Base-by-base conservation (phyloP, 108 stramenopile genomes). In the Nitzschia sp. region DNA sequence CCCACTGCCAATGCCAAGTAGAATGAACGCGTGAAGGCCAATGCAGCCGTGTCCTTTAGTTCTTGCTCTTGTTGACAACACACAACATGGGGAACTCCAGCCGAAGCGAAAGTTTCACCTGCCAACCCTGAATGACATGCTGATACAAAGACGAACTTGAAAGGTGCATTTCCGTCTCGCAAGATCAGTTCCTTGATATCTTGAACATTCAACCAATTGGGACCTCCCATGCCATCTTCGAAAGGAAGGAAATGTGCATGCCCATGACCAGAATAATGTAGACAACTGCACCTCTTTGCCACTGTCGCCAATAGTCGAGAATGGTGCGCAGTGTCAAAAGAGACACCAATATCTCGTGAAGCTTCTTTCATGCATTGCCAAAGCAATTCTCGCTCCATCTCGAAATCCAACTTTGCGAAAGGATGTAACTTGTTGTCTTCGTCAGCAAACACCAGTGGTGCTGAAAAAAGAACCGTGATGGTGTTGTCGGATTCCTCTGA, bases 71-170 rank as follows among this genome's bases (percentile, higher is more conserved):
- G 77, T 57, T 80, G 85, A 42, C 95, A 92, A 51, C 92, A 93
- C 19, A 97, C 95, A n/a, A 97, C 96, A 73, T 97, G 96, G 11
- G 91, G 88, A 21, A 96, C 94, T 12, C 95, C 95, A 12, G 96
- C 96, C 0, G 72, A 83, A 20, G 91, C 90, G 66, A 97, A 96
- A 1, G 95, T 94, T 55, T 88, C 79, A 11, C 94, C 96, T 46
- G 86, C 90, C 20, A 79, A 39, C 12, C 80, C 81, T n/a, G 87
- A 89, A 64, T 94, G 83, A 71, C 96, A 96, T 0, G 96, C 93
- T 19, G 91, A 95, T 8, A 97, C 94, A 64, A 97, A 95, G n/a
- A 93, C 96, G 70, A 97, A 88, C 63, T 95, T 77, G 52, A 95
- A 86, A 17, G 82, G 82, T n/a, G 79, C 83, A 26, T 37, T 59